These are phyloP conservation scores for Ceratocystis alfenasii DNA, from an alignment of 2,329 filamentous ascomycete species.

Conservation along the genomic window DNA sequence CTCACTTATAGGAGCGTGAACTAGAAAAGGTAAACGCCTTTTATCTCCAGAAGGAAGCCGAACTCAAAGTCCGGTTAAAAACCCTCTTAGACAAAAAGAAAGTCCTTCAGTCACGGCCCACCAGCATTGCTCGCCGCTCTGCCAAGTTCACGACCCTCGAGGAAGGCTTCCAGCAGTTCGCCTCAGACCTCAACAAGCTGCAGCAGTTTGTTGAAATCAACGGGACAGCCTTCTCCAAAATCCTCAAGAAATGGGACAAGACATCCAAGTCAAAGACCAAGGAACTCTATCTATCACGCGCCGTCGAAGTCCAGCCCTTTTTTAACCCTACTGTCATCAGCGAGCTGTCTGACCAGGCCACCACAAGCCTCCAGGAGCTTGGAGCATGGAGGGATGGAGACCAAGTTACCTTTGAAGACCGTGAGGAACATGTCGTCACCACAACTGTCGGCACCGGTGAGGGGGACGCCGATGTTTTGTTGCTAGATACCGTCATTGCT, in stretches of 20 bases:
- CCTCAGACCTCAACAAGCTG: slow-evolving; percentile 90
- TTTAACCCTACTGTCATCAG: slow-evolving; percentile 97
- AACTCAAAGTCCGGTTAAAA: slow-evolving; percentile 88
- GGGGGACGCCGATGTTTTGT: slow-evolving; percentile 75
- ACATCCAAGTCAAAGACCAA: slow-evolving; percentile 98
- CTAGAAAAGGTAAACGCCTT: slow-evolving; percentile 97
- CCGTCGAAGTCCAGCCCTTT: slow-evolving; percentile 94
- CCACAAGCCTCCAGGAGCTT: slow-evolving; percentile 86
- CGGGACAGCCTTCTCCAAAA: slow-evolving; percentile 94
- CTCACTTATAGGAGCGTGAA: slow-evolving; percentile 66
- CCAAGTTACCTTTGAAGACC: slow-evolving; percentile 65
- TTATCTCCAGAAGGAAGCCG: slow-evolving; percentile 94
- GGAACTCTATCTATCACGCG: slow-evolving; percentile 87
- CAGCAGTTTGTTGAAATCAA: slow-evolving; percentile 99
- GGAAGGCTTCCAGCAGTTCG: slow-evolving; percentile 95
- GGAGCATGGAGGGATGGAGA: slow-evolving; percentile 97
- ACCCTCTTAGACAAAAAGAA: slow-evolving; percentile 92
- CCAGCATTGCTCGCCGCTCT: slow-evolving; percentile 67
- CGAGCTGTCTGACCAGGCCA: slow-evolving; percentile 91
- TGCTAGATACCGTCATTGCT: slow-evolving; percentile 74
- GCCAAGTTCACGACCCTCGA: slow-evolving; percentile 90
- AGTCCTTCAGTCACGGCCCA: slow-evolving; percentile 67
- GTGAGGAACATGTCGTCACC: slow-evolving; percentile 51
- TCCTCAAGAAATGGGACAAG: slow-evolving; percentile 99
- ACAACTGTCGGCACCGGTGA: slow-evolving; percentile 66